Conservation (phyloP, 371 early-diverging fungal genomes). For the Mortierella sp. region DNA sequence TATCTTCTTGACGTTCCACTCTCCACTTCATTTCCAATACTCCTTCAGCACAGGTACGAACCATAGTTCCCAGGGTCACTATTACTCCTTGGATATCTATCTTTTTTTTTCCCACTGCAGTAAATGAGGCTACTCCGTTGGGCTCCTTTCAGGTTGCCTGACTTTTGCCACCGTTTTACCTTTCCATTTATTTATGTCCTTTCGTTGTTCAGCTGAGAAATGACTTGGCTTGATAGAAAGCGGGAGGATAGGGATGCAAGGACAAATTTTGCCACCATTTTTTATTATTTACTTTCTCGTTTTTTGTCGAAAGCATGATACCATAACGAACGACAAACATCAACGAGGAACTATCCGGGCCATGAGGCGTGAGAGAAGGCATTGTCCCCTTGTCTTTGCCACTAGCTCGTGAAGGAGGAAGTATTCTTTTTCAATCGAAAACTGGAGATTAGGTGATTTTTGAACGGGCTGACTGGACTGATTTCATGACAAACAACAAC, state of each 20-base stretch:
- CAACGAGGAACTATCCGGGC: too few relatives aligned
- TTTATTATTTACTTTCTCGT: not conserved
- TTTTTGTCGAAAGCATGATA: not conserved
- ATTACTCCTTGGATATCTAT: too few relatives aligned
- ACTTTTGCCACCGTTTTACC: constrained; percentile 30
- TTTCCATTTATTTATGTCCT: too few relatives aligned
- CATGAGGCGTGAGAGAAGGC: too few relatives aligned
- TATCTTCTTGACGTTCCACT: too few relatives aligned
- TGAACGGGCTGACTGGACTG: too few relatives aligned
- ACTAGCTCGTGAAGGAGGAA: too few relatives aligned
- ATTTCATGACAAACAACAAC: not conserved
- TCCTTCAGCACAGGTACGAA: not conserved
- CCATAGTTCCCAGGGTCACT: too few relatives aligned
- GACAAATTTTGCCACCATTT: not conserved
- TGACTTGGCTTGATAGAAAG: not conserved
- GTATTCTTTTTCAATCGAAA: not conserved
- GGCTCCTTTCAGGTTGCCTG: not conserved
- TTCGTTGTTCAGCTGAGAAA: not conserved
- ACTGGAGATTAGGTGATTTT: not conserved
- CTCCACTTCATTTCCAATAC: not conserved
- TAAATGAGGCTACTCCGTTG: not conserved
- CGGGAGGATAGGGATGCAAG: not conserved
- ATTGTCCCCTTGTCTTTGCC: too few relatives aligned
- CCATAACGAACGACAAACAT: not conserved
- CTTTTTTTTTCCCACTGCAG: not conserved